Base-by-base conservation (phyloP, 192 early-diverging fungal genomes). In the Cetraspora pellucida region DNA sequence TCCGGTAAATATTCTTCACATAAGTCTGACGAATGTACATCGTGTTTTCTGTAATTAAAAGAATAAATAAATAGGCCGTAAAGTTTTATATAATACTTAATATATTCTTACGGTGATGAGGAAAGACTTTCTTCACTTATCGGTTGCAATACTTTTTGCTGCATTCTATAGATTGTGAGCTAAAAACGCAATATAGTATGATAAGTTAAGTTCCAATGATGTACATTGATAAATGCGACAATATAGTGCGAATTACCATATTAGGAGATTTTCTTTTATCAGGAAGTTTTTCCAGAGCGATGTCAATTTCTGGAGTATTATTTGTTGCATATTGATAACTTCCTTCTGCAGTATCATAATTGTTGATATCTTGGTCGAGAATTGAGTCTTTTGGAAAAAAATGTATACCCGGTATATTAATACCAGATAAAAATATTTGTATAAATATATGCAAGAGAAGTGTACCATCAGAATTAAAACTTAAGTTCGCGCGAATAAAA, bases 301-400 rank as follows among this genome's bases (percentile, higher is more conserved):
- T 23, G 23, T 71, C 47, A 6, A 52, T 19, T 54, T 71, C 52
- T 3, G 37, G 27, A 25, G 64, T 16, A 71, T 11, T 63, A 23
- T 63, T 63, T 63, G 69, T 52, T 28, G 28, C 52, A 43, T 23
- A 71, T 54, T 55, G 44, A 71, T 71, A 71, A 54, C 21, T n/a
- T 71, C 0, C 49, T 21, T 49, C 44, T 23, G 13, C 64, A 43
- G 16, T 2, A 47, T 21, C 27, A 45, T 43, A 5, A n/a, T 71
- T 46, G 9, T 17, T 31, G 47, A 52, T 23, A 10, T 3, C 0
- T 25, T 71, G 46, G n/a, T 49, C 23, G 11, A 52, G 23, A 4
- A 71, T 52, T 3, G 28, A 68, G 9, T 68, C 45, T 46, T 52
- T 52, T 52, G 14, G 14, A 0, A 13, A 68, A 19, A 68, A 67